Percentiles rank a stretch among this genome's conserved stretches.
Conservation (phyloP, 768 basidiomycete genomes). For the Naganishia onofrii region DNA sequence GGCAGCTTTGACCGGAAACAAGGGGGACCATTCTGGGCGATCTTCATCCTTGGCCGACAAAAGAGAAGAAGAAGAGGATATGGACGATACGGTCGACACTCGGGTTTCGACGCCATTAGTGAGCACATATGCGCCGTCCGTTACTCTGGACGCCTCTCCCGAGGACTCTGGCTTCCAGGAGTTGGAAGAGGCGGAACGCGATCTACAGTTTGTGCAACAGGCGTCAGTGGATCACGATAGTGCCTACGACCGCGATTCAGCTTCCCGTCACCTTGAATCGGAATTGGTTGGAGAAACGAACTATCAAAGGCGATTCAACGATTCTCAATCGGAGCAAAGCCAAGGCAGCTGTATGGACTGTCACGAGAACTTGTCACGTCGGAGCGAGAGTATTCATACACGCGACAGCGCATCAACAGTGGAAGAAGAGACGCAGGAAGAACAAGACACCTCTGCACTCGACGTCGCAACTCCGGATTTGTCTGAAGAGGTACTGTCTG, state of each 20-base stretch:
- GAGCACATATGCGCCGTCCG: conserved; percentile 25
- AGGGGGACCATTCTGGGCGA: neutral
- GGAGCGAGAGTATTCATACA: neutral
- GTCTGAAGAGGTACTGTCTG: conserved; percentile 4
- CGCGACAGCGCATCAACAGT: conserved; percentile 19
- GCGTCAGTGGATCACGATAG: neutral
- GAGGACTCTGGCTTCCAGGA: conserved; percentile 22
- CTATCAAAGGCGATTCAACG: conserved; percentile 26
- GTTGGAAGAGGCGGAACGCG: conserved; percentile 23
- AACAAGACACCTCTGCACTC: neutral
- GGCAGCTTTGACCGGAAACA: conserved; percentile 36
- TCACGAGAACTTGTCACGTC: neutral
- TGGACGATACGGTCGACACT: neutral
- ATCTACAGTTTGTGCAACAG: conserved; percentile 27
- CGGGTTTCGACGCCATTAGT: neutral
- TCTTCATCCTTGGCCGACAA: neutral
- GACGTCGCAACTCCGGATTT: neutral
- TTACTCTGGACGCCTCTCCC: neutral
- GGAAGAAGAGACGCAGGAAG: neutral
- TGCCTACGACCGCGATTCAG: conserved; percentile 20
- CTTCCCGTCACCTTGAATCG: conserved; percentile 24
- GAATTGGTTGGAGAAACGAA: conserved; percentile 21
- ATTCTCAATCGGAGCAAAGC: conserved; percentile 1
- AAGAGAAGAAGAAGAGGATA: neutral
- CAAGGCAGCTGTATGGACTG: conserved; percentile 17